Percentiles rank a stretch among this genome's conserved stretches.
Evolutionary conservation across 495 filamentous ascomycete species (phyloP).

Genomic region (Penicillium egyptiacum): DNA sequence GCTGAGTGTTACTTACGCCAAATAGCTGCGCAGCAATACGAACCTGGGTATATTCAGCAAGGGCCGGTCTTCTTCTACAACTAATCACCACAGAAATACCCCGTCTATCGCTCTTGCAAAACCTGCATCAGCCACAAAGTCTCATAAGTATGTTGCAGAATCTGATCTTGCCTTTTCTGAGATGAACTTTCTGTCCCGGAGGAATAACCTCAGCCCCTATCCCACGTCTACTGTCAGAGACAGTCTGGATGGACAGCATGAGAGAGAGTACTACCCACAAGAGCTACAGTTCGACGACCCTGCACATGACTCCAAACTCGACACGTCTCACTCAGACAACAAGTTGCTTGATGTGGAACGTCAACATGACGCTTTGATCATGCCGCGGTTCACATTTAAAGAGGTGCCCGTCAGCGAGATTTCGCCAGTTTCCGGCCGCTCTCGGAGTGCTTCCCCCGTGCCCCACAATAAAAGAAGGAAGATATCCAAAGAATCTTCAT

Average conservation of each 20-base stretch:
- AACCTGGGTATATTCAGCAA: slow-evolving; percentile 67
- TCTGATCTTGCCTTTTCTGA: slow-evolving; percentile 68
- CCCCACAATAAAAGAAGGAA: neutral
- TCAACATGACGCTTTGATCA: neutral
- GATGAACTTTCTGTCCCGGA: slow-evolving; percentile 58
- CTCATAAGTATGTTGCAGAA: slow-evolving; percentile 40
- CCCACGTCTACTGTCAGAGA: neutral
- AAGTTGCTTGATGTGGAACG: neutral
- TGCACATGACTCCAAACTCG: neutral
- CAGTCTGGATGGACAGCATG: neutral
- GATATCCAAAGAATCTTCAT: neutral
- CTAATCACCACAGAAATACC: slow-evolving; percentile 37
- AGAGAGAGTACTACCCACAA: neutral
- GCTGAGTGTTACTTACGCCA: slow-evolving; percentile 20
- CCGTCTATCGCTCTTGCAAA: neutral
- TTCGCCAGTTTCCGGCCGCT: neutral
- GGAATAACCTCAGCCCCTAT: slow-evolving; percentile 7
- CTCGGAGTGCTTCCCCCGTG: neutral
- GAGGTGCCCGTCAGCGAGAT: neutral
- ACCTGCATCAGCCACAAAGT: neutral
- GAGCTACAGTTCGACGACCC: neutral
- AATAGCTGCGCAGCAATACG: slow-evolving; percentile 52
- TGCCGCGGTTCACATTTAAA: neutral
- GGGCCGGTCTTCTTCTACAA: slow-evolving; percentile 62
- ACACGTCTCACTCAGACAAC: neutral